Conservation (phyloP, 768 basidiomycete genomes). For the Boletus patriciae region DNA sequence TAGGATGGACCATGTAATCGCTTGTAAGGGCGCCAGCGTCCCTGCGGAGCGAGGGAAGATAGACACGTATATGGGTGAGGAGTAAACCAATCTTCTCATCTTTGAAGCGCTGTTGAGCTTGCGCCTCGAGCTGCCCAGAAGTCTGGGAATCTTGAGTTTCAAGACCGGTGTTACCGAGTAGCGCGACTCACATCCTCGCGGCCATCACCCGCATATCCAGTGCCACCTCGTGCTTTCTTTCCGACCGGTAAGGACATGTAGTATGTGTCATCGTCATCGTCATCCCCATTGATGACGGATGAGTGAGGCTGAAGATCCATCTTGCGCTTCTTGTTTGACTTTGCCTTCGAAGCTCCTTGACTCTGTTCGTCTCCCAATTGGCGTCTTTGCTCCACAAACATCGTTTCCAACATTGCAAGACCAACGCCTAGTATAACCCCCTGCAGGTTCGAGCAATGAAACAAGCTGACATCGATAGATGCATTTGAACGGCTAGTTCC, state of each 20-base stretch:
- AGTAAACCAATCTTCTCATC: slow-evolving; percentile 73
- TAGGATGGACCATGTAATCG: slow-evolving; percentile 92
- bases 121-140: slow-evolving; percentile 78
- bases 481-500: slow-evolving; percentile 46
- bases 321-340: slow-evolving; percentile 44
- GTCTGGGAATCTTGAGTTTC: slow-evolving; percentile 45
- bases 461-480: slow-evolving; percentile 57
- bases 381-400: slow-evolving; percentile 57
- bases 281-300: slow-evolving; percentile 36
- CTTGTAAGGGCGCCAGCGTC: slow-evolving; percentile 75
- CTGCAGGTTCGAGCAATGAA: slow-evolving; percentile 89
- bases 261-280: slow-evolving; percentile 57
- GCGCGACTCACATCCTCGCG: slow-evolving; percentile 75
- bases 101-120: slow-evolving; percentile 65
- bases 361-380: slow-evolving; percentile 31
- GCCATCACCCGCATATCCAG: slow-evolving; percentile 81
- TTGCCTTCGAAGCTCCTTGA: slow-evolving; percentile 27
- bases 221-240: slow-evolving; percentile 75
- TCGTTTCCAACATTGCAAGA: slow-evolving; percentile 78
- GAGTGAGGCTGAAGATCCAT: slow-evolving; percentile 29
- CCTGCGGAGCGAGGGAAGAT: slow-evolving; percentile 79
- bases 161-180: background rate
- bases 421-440: slow-evolving; percentile 92
- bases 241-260: slow-evolving; percentile 43
- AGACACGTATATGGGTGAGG: slow-evolving; percentile 72